These are phyloP conservation scores for Achaetomiella virescens DNA, from an alignment of 495 filamentous ascomycete genomes.

Conservation along the genomic window DNA sequence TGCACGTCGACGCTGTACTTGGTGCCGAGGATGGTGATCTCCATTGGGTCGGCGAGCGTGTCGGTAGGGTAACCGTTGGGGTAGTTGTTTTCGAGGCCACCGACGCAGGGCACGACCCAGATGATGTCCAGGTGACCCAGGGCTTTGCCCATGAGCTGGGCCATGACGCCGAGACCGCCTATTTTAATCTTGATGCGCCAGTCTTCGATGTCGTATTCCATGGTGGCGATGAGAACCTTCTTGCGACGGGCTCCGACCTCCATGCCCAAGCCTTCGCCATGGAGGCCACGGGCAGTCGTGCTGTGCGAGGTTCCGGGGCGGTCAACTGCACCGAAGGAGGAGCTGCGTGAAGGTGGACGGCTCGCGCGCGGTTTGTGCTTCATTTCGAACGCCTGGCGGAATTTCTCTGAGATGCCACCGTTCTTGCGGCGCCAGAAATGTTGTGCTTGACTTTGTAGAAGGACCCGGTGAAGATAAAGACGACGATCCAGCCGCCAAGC, in stretches of 20 bases:
- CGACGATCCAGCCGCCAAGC: conserved; percentile 47
- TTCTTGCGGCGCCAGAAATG: conserved; percentile 42
- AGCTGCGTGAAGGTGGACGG: not conserved
- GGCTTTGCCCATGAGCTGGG: conserved; percentile 66
- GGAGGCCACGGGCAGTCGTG: not conserved
- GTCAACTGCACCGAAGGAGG: not conserved
- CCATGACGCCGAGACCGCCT: conserved; percentile 65
- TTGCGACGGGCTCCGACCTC: conserved; percentile 18
- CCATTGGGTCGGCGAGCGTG: conserved; percentile 49
- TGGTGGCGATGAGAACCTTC: conserved; percentile 50
- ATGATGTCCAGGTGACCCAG: conserved; percentile 63
- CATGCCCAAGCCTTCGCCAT: conserved; percentile 7
- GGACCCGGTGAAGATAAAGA: conserved; percentile 56
- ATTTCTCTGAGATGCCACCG: conserved; percentile 21
- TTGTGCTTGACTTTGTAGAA: conserved; percentile 51
- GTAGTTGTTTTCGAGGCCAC: conserved; percentile 45
- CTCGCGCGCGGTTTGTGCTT: conserved; percentile 8
- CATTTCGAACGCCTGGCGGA: conserved; percentile 18
- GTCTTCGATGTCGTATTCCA: conserved; percentile 69
- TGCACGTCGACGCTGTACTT: conserved; percentile 56
- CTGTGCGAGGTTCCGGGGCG: conserved; percentile 4
- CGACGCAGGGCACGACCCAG: conserved; percentile 72
- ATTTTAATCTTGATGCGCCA: conserved; percentile 71
- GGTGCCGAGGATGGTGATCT: conserved; percentile 55
- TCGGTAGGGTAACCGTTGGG: conserved; percentile 47